These are phyloP conservation scores for Leccinum barrowsii DNA, from an alignment of 768 basidiomycete genomes.

Conservation along the genomic window DNA sequence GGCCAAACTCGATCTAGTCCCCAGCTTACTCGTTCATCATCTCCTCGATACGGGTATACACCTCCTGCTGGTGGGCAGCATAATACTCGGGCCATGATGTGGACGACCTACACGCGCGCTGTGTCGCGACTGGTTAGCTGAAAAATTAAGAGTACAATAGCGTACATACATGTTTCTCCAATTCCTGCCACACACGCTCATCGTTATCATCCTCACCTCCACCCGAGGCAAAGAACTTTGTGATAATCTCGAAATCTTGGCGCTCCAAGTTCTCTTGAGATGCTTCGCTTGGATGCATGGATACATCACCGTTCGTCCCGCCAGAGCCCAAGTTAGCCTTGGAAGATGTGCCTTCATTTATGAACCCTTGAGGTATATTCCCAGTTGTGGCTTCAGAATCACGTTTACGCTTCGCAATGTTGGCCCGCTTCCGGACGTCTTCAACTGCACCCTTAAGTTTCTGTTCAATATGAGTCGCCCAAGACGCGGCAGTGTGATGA, in stretches of 20 bases:
- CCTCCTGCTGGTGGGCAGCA: slow-evolving; percentile 38
- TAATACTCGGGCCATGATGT: slow-evolving; percentile 52
- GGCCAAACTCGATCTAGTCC: slow-evolving; percentile 3
- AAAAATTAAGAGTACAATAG: not conserved
- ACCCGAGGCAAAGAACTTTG: slow-evolving; percentile 52
- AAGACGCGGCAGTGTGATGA: slow-evolving; percentile 51
- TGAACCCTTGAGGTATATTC: not conserved
- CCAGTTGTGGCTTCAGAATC: not conserved
- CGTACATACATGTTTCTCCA: slow-evolving; percentile 44
- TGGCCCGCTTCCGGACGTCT: slow-evolving; percentile 45
- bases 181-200: slow-evolving; percentile 49
- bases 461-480: slow-evolving; percentile 39
- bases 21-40: slow-evolving; percentile 19
- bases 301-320: not conserved
- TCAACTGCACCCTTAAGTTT: slow-evolving; percentile 40
- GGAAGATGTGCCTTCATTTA: not conserved
- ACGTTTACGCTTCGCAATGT: slow-evolving; percentile 48
- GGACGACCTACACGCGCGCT: slow-evolving; percentile 42
- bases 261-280: slow-evolving; percentile 16
- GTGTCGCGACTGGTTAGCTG: slow-evolving; percentile 2
- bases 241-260: slow-evolving; percentile 50
- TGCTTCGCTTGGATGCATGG: not conserved
- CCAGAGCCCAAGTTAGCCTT: not conserved
- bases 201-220: slow-evolving; percentile 46
- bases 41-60: slow-evolving; percentile 40